Evolutionary conservation across 139 green algal species (phyloP).

Genomic region (Trebouxia sp.): DNA sequence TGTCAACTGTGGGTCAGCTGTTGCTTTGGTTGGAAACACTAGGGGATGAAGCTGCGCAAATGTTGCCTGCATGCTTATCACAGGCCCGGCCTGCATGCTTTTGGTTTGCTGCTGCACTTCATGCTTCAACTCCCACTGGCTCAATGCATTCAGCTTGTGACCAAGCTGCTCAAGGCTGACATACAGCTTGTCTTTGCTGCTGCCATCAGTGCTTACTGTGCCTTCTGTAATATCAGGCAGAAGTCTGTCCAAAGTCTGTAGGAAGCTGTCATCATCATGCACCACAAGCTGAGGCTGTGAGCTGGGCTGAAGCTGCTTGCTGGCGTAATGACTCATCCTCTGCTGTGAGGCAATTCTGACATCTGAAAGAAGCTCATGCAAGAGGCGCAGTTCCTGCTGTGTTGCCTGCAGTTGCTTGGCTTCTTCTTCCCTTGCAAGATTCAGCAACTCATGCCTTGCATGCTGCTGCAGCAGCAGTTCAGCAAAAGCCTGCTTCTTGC

Average conservation of each 20-base stretch:
- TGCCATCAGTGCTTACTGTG: not conserved
- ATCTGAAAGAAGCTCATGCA: constrained; percentile 4
- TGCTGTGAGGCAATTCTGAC: constrained; percentile 2
- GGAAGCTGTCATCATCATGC: not conserved
- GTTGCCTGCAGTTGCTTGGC: not conserved
- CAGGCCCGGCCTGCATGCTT: not conserved
- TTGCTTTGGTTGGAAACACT: not conserved
- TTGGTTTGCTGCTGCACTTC: not conserved
- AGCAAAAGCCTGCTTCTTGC: constrained; percentile 6
- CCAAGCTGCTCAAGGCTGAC: not conserved
- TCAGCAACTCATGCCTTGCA: constrained; percentile 19
- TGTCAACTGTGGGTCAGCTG: not conserved
- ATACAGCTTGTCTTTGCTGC: not conserved
- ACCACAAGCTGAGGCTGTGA: not conserved
- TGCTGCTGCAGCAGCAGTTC: constrained; percentile 11
- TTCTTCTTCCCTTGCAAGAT: not conserved
- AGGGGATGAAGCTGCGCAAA: not conserved
- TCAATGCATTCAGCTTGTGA: not conserved
- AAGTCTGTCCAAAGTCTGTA: not conserved
- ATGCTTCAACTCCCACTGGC: not conserved
- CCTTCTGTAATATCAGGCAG: not conserved
- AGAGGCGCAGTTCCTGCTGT: not conserved
- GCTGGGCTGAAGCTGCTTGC: not conserved
- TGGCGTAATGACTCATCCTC: not conserved
- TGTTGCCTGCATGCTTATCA: not conserved